Conservation (phyloP, 2,329 filamentous ascomycete genomes). For the Xylariaceae sp. region DNA sequence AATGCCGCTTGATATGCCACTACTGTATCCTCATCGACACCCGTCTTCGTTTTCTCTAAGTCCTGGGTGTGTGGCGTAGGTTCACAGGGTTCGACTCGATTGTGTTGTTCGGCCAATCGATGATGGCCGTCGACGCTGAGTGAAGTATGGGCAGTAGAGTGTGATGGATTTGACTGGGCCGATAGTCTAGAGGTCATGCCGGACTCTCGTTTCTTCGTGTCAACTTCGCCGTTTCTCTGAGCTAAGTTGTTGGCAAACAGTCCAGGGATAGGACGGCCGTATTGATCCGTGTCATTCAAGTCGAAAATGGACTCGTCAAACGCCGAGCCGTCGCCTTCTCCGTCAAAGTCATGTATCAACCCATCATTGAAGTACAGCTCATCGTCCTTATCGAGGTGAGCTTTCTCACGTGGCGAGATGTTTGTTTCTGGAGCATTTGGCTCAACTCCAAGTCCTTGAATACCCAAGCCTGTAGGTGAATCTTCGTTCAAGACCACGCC, state of each 20-base stretch:
- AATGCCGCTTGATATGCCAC: slow-evolving; percentile 81
- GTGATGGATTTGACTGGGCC: slow-evolving; percentile 40
- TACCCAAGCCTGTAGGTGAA: slow-evolving; percentile 40
- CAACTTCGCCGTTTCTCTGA: slow-evolving; percentile 37
- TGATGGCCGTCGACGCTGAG: slow-evolving; percentile 36
- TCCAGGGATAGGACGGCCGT: slow-evolving; percentile 58
- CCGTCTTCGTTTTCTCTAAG: slow-evolving; percentile 12
- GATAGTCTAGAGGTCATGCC: slow-evolving; percentile 47
- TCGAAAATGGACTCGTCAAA: slow-evolving; percentile 77
- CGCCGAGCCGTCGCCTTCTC: slow-evolving; percentile 51
- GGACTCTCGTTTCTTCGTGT: slow-evolving; percentile 43
- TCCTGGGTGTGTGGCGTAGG: slow-evolving; percentile 15
- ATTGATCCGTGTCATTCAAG: slow-evolving; percentile 61
- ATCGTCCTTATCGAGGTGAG: slow-evolving; percentile 43
- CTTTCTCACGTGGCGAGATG: slow-evolving; percentile 6
- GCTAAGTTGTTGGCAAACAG: slow-evolving; percentile 55
- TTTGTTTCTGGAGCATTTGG: slow-evolving; percentile 19
- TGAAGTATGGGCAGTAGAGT: slow-evolving; percentile 54
- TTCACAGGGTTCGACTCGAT: slow-evolving; percentile 11
- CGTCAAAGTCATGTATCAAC: slow-evolving; percentile 50
- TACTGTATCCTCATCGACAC: slow-evolving; percentile 25
- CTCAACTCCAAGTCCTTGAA: slow-evolving; percentile 31
- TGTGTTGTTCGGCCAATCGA: slow-evolving; percentile 16
- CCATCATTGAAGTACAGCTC: slow-evolving; percentile 72
- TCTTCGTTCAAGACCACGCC: slow-evolving; percentile 18